phyloP scores from a whole-genome alignment of 768 basidiomycete species.

The Boletellus ananas region DNA sequence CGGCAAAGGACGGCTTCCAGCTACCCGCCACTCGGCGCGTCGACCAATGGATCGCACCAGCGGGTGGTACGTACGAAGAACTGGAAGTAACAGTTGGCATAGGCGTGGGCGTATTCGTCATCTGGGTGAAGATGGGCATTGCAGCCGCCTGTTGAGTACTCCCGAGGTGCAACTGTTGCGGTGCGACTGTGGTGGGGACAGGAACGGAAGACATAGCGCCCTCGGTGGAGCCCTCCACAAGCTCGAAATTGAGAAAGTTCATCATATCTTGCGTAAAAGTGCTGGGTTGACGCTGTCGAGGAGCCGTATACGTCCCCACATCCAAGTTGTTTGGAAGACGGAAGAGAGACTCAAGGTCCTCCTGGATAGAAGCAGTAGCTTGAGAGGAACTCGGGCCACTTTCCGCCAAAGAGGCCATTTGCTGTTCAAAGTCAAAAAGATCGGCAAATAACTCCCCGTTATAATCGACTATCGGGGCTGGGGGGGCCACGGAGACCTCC shows the following conservation, averaged over 20 bases:
- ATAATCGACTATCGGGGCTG: constrained; percentile 3
- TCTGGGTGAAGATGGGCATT: constrained; percentile 27
- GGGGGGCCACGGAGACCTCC: constrained; percentile 29
- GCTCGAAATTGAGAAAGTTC: constrained; percentile 39
- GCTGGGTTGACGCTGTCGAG: constrained; percentile 19
- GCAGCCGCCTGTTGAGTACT: constrained; percentile 13
- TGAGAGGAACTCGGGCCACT: constrained; percentile 2
- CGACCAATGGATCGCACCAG: constrained; percentile 48
- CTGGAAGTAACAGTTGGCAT: constrained; percentile 1
- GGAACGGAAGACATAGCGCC: not conserved
- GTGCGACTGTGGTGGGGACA: constrained; percentile 12
- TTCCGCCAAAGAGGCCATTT: constrained; percentile 1
- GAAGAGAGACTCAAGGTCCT: constrained; percentile 25
- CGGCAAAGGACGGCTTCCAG: constrained; percentile 36
- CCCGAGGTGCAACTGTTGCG: constrained; percentile 23
- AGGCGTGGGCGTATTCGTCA: constrained; percentile 16
- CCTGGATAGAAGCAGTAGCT: constrained; percentile 3
- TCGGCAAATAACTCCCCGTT: constrained; percentile 21
- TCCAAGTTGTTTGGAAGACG: constrained; percentile 10
- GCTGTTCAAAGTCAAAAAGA: constrained; percentile 12
- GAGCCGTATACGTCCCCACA: constrained; percentile 8
- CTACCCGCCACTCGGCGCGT: constrained; percentile 52
- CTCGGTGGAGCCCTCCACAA: constrained; percentile 8
- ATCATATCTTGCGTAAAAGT: constrained; percentile 31
- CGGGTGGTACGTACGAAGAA: constrained; percentile 47